These are phyloP conservation scores for Wallacemonas sp. DNA, from an alignment of 208 protist species.

Conservation along the genomic window DNA sequence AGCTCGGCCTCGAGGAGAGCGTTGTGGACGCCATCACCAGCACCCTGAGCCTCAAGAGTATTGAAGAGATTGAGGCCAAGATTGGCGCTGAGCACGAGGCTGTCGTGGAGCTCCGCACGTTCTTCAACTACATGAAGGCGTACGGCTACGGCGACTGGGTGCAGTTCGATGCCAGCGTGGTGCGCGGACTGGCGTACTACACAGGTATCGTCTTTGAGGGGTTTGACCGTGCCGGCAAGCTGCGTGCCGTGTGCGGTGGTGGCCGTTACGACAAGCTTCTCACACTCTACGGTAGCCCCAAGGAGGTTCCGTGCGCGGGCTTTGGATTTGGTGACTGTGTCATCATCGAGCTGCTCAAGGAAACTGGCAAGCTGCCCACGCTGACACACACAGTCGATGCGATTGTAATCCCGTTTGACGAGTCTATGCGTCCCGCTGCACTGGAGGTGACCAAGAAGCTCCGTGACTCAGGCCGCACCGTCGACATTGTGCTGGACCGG, in stretches of 20 bases:
- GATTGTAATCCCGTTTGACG: slow-evolving; percentile 92
- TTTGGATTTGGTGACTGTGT: slow-evolving; percentile 97
- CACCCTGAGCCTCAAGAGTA: slow-evolving; percentile 76
- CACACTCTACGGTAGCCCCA: slow-evolving; percentile 90
- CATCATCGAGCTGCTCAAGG: slow-evolving; percentile 92
- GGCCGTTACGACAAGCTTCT: slow-evolving; percentile 95
- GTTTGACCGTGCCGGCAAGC: slow-evolving; percentile 90
- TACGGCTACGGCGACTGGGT: slow-evolving; percentile 96
- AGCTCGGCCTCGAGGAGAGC: slow-evolving; percentile 50
- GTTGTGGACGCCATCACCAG: slow-evolving; percentile 76
- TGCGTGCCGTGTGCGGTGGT: slow-evolving; percentile 94
- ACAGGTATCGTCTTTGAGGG: slow-evolving; percentile 96
- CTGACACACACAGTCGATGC: slow-evolving; percentile 72
- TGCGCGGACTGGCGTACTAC: slow-evolving; percentile 96
- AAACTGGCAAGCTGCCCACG: slow-evolving; percentile 83
- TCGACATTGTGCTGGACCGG: slow-evolving; percentile 91
- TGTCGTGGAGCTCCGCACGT: slow-evolving; percentile 78
- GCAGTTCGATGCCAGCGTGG: slow-evolving; percentile 92
- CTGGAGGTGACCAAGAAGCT: slow-evolving; percentile 73
- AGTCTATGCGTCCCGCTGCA: slow-evolving; percentile 86
- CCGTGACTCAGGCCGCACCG: slow-evolving; percentile 70
- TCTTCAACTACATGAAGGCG: slow-evolving; percentile 84
- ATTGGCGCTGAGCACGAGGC: slow-evolving; percentile 75
- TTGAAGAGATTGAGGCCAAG: slow-evolving; percentile 75
- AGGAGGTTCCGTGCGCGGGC: slow-evolving; percentile 89